phyloP scores from a whole-genome alignment of 345 rosid species.

The Erucastrum elatum region DNA sequence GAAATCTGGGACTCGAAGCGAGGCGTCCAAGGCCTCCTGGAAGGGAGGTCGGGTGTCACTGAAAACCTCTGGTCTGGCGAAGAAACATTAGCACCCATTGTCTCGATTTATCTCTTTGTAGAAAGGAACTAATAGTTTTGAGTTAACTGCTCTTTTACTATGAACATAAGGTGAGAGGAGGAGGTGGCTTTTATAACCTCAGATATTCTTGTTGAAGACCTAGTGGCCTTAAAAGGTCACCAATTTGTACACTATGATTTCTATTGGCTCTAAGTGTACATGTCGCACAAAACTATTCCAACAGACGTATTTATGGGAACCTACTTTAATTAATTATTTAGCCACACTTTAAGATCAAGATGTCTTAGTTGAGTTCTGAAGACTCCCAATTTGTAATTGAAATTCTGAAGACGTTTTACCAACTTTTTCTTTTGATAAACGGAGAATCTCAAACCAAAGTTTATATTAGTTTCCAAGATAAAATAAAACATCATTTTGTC shows the following conservation, averaged over 20 bases:
- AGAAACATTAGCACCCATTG: slow-evolving; percentile 39
- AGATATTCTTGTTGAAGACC: background rate
- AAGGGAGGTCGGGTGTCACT: background rate
- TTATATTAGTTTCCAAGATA: background rate
- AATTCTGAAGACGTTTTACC: background rate
- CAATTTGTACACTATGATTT: background rate
- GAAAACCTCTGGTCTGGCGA: slow-evolving; percentile 6
- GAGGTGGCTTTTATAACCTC: slow-evolving; percentile 21
- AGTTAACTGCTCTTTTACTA: slow-evolving; percentile 4
- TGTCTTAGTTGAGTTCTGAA: background rate
- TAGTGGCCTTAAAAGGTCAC: background rate
- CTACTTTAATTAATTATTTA: background rate
- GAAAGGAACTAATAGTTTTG: slow-evolving; percentile 11
- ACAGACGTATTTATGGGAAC: background rate
- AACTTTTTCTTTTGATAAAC: background rate
- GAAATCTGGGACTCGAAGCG: slow-evolving; percentile 10
- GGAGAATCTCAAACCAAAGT: background rate
- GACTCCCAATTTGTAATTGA: background rate
- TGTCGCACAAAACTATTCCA: background rate
- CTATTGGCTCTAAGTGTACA: background rate
- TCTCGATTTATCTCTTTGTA: background rate
- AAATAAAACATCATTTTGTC: background rate
- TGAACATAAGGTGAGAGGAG: background rate
- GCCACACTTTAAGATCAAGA: background rate
- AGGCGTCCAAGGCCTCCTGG: slow-evolving; percentile 29